Conservation (phyloP, 306 rosid species). For the Sicyos baderoa region DNA sequence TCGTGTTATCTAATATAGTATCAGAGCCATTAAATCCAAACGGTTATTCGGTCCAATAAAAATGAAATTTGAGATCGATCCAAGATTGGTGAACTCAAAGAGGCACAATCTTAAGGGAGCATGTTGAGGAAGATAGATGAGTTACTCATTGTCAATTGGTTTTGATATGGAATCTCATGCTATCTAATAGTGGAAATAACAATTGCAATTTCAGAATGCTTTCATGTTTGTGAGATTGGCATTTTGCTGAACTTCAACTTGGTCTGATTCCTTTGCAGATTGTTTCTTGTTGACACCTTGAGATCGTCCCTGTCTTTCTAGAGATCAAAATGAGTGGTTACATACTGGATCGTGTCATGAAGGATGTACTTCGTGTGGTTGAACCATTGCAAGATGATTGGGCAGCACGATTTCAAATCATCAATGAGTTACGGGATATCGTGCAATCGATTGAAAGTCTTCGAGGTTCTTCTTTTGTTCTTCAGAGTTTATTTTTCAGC, state of each 20-base stretch:
- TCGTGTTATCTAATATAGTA: too few relatives aligned
- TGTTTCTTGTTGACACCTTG: background rate
- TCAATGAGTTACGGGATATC: conserved; percentile 34
- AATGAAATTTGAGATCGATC: too few relatives aligned
- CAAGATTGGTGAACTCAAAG: too few relatives aligned
- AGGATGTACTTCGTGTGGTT: conserved; percentile 41
- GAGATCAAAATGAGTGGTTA: conserved; percentile 34
- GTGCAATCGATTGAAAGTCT: conserved; percentile 47
- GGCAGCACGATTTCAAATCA: conserved; percentile 39
- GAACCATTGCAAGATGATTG: conserved; percentile 49
- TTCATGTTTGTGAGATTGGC: background rate
- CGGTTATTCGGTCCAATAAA: too few relatives aligned
- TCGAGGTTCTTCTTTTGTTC: conserved; percentile 19
- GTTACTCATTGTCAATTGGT: too few relatives aligned
- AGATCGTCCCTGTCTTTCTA: conserved; percentile 1
- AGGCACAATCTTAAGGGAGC: too few relatives aligned
- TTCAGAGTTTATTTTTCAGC: background rate
- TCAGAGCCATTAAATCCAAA: too few relatives aligned
- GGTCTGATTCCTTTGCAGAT: background rate
- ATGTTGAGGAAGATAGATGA: too few relatives aligned
- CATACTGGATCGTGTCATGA: conserved; percentile 38
- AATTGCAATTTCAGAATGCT: background rate
- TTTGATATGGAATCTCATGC: too few relatives aligned
- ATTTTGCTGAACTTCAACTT: background rate
- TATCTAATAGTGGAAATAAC: background rate